Evolutionary conservation across 345 rosid genomes (phyloP), one percentile per base, ranked within the genome.

Genomic region (Gossypium sturtianum): DNA sequence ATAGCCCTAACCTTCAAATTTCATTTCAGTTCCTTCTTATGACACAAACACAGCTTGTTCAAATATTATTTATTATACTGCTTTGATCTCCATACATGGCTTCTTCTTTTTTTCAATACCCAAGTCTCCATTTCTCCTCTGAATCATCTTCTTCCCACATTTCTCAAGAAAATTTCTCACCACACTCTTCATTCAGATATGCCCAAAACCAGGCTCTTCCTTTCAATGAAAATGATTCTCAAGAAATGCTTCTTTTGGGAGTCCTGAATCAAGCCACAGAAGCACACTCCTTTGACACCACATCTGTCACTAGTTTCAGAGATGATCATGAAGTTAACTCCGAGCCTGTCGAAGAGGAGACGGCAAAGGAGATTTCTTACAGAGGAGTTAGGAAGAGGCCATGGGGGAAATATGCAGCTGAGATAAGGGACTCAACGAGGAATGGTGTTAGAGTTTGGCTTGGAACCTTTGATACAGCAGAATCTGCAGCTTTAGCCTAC

Each of bases 351-450:
- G 15, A 53, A 8, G 78, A 84, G 25, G 75, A 70, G 29, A 80
- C 57, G 0, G 7, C n/a, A 1, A 77, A 66, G 29, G 86, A 82
- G 74, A 48, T 79, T 16, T 67, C 85, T 4, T 89, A 81, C 49
- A 71, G 93, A 58, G 93, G 93, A 1, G 93, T 89, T 2, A 78
- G 93, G 81, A 67, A 65, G 81, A 79, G 93, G 66, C 91, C 93
- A 0, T 89, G 91, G 93, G 93, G 91, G 2, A 89, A 87, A 66
- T 89, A 72, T 41, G 93, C 93, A 1, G 93, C 93, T 1, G 93
- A 89, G 78, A 89, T 89, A 53, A 75, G 93, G 58, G 93, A 89
- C 56, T 89, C 93, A 7, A 89, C 93, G 0, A 83, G 91, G 75
- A 86, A 86, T 11, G 89, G 91, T 0, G 87, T 80, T 41, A 62